These are phyloP conservation scores for Plasmodium fragile DNA, from an alignment of 169 alveolate genomes.

Conservation along the genomic window DNA sequence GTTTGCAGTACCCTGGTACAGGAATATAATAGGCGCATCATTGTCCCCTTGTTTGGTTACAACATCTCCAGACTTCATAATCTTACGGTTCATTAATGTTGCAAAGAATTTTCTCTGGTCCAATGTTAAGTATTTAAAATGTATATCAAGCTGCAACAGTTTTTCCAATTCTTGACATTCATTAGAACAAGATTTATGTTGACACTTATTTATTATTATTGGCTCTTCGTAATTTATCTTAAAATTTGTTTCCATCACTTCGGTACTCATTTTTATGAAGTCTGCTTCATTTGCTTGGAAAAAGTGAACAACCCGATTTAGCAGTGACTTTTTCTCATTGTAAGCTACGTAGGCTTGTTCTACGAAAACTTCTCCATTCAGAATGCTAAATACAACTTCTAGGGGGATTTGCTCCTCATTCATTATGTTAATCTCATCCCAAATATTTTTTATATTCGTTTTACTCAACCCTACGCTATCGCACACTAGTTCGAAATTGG, in stretches of 20 bases:
- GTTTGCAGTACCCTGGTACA: slow-evolving; percentile 71
- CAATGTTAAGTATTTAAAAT: slow-evolving; percentile 66
- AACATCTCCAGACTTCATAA: slow-evolving; percentile 10
- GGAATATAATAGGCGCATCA: slow-evolving; percentile 34
- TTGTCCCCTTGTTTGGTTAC: slow-evolving; percentile 34
- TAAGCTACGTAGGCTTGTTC: slow-evolving; percentile 60
- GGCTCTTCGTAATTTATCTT: slow-evolving; percentile 61
- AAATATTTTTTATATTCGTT: slow-evolving; percentile 25
- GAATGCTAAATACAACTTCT: slow-evolving; percentile 38
- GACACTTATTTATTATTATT: slow-evolving; percentile 48
- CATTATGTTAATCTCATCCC: slow-evolving; percentile 71
- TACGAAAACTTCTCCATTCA: slow-evolving; percentile 55
- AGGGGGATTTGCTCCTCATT: slow-evolving; percentile 73
- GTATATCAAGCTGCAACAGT: slow-evolving; percentile 18
- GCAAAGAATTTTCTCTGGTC: slow-evolving; percentile 73
- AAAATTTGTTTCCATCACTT: slow-evolving; percentile 43
- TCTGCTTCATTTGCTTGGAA: slow-evolving; percentile 68
- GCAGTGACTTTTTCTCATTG: slow-evolving; percentile 38
- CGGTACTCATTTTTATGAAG: slow-evolving; percentile 39
- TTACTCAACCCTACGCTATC: slow-evolving; percentile 42
- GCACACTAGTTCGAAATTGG: slow-evolving; percentile 45
- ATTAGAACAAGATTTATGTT: slow-evolving; percentile 47
- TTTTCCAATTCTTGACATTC: slow-evolving; percentile 46
- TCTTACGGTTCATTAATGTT: slow-evolving; percentile 65
- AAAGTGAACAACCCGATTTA: slow-evolving; percentile 69